Base-by-base conservation (phyloP, 2,329 filamentous ascomycete genomes). In the Ascochyta clinopodiicola region DNA sequence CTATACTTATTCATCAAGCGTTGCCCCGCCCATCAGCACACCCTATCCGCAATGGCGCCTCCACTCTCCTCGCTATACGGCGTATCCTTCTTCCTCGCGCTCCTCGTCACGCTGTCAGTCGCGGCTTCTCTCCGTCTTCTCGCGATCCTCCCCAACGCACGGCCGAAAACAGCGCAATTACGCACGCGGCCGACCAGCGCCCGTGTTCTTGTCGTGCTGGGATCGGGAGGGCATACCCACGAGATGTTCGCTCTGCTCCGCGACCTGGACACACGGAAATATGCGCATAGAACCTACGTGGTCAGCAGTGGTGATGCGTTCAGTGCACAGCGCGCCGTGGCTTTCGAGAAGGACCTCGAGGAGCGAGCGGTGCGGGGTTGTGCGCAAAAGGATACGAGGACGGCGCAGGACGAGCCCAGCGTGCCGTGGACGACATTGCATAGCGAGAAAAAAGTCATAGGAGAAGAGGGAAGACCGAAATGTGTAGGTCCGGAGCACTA, bases 181-280 rank as follows among this genome's bases (percentile, higher is more conserved):
- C 61, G 54, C 25, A 63, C 46, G 40, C 72, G 69, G 48, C 69
- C 69, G 19, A 45, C 68, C 4, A 78, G 79, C 24, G 80, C 81
- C 6, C 86, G 93, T 74, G 80, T 92, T 49, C 80, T 96, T 29
- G 84, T 96, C 60, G 88, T 98, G 24, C 88, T 98, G 22, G 95
- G 95, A 47, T 96, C 91, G 2, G 95, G 95, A 29, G 95, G 95
- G 0, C 95, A 99, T 77, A 97, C 95, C 0, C 88, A 92, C 43
- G 95, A 99, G 77, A 96, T 99, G 90, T 82, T 96, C 60, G 87
- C 89, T 69, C 90, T 97, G 80, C 85, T 99, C 65, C 79, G 81
- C 63, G 84, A 83, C 62, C 77, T 88, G 1, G 71, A 78, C 51
- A 75, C 76, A 47, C 45, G 56, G 7, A 73, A 75, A 45, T 81